Conservation (phyloP, 371 early-diverging fungal genomes). For the Mortierella sp. region DNA sequence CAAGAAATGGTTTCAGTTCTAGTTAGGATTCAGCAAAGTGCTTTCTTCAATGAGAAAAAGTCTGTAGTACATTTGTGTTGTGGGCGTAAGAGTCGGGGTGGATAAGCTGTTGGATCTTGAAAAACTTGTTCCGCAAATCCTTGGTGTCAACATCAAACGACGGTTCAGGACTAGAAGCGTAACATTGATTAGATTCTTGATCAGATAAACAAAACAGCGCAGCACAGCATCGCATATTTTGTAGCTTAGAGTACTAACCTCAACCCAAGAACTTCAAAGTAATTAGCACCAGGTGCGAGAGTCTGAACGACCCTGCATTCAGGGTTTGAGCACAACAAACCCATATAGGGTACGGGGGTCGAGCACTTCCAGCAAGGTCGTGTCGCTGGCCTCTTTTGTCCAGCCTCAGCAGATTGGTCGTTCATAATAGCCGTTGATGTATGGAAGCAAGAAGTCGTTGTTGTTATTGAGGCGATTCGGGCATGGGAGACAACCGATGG, state of each 20-base stretch:
- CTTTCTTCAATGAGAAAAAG: neutral
- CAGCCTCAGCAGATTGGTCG: neutral
- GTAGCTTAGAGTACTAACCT: slow-evolving; percentile 34
- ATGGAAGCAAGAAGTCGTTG: slow-evolving; percentile 17
- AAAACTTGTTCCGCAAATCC: slow-evolving; percentile 73
- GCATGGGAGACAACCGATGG: neutral
- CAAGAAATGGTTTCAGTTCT: neutral
- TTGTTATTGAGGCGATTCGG: neutral
- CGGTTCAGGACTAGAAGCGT: slow-evolving; percentile 59
- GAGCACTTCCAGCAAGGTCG: slow-evolving; percentile 68
- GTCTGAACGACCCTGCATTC: slow-evolving; percentile 80
- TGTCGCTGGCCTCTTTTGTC: slow-evolving; percentile 30
- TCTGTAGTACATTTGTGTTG: slow-evolving; percentile 64
- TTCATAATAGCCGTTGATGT: slow-evolving; percentile 6
- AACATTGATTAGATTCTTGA: neutral
- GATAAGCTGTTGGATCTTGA: slow-evolving; percentile 83
- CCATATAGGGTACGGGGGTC: slow-evolving; percentile 57
- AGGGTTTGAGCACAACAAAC: slow-evolving; percentile 66
- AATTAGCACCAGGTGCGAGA: slow-evolving; percentile 69
- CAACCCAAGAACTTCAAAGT: slow-evolving; percentile 71
- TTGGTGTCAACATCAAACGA: slow-evolving; percentile 78
- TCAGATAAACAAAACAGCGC: neutral
- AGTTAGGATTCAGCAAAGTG: too few species aligned
- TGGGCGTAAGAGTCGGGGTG: slow-evolving; percentile 90
- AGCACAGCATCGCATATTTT: neutral